Conservation (phyloP, 164 flowering plant species). For the Kalanchoe fedtschenkoi region DNA sequence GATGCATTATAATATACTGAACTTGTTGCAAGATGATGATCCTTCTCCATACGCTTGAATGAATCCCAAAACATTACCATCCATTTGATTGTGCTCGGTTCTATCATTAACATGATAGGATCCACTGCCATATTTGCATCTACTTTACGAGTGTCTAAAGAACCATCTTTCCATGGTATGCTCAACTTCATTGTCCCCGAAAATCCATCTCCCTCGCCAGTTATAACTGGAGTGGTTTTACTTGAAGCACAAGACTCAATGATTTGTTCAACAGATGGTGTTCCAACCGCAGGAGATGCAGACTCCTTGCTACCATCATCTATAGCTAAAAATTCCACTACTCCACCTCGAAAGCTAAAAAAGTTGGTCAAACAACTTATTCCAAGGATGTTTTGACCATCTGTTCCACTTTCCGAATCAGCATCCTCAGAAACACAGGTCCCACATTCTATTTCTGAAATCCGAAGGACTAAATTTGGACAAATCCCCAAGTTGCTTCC, state of each 20-base stretch:
- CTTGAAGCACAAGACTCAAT: slow-evolving; percentile 20
- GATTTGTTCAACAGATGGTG: slow-evolving; percentile 17
- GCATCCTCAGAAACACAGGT: slow-evolving; percentile 55
- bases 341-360: slow-evolving; percentile 65
- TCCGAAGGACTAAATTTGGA: slow-evolving; percentile 48
- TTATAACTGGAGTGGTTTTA: slow-evolving; percentile 37
- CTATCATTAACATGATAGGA: slow-evolving; percentile 49
- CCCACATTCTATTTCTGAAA: slow-evolving; percentile 66
- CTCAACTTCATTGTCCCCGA: slow-evolving; percentile 65
- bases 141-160: slow-evolving; percentile 63
- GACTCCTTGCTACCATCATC: slow-evolving; percentile 29
- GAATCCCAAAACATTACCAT: slow-evolving; percentile 45
- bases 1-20: slow-evolving; percentile 23
- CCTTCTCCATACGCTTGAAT: slow-evolving; percentile 20
- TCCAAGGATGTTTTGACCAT: slow-evolving; percentile 49
- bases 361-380: slow-evolving; percentile 52
- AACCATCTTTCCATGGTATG: slow-evolving; percentile 92
- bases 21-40: slow-evolving; percentile 20
- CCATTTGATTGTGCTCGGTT: slow-evolving; percentile 61
- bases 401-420: slow-evolving; percentile 15
- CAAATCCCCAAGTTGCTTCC: slow-evolving; percentile 19
- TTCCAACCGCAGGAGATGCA: slow-evolving; percentile 16
- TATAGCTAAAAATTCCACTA: slow-evolving; percentile 60
- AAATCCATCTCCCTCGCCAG: slow-evolving; percentile 68
- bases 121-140: slow-evolving; percentile 64